Evolutionary conservation across 2,329 filamentous ascomycete species (phyloP), one percentile per base, ranked within the genome.

Genomic region (Verticillium albo-atrum): DNA sequence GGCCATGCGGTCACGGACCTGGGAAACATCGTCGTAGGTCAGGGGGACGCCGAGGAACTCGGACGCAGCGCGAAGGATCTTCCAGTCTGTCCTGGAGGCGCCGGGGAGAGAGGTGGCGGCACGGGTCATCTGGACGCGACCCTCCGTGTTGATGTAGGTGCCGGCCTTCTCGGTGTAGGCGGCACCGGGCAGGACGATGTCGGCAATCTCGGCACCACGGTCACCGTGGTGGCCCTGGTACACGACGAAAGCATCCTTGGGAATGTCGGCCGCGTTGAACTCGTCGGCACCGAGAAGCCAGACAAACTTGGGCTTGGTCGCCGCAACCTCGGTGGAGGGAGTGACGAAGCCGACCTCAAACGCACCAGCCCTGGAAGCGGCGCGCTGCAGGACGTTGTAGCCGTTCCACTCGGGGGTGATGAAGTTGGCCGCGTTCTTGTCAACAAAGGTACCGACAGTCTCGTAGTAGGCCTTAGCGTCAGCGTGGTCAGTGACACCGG

Each of bases 171-270:
- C 95, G 26, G 94, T 98, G 80, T 97, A 99, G 14, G 95, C 92
- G 56, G 92, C 92, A 66, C 92, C 94, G 28, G 95, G 95, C 23
- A 99, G 90, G 66, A 99, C 85, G 60, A 99, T 86, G 70, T 99
- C 94, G 55, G 95, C 95, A 62, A 97, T 86, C 77, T 96, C 89
- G 58, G 95, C 95, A 65, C 94, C 95, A 57, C 86, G 86, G 79
- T 99, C 95, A 77, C 95, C 95, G 76, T 99, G 95, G 76, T 99
- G 95, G 65, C 95, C 95, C 78, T 99, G 95, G 82, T 99, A 99
- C 69, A 99, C 86, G 63, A 99, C 89, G 72, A 98, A 99, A 14
- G 95, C 93, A 66, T 95, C 90, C 82, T 95, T 96, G 69, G 95
- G 95, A 60, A 99, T 91, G 68, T 97, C 92, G 61, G 86, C 83